Percentiles rank a stretch among this genome's conserved stretches.
Evolutionary conservation across 345 rosid genomes (phyloP).

Genomic region (rapeseed (Brassica napus)): DNA sequence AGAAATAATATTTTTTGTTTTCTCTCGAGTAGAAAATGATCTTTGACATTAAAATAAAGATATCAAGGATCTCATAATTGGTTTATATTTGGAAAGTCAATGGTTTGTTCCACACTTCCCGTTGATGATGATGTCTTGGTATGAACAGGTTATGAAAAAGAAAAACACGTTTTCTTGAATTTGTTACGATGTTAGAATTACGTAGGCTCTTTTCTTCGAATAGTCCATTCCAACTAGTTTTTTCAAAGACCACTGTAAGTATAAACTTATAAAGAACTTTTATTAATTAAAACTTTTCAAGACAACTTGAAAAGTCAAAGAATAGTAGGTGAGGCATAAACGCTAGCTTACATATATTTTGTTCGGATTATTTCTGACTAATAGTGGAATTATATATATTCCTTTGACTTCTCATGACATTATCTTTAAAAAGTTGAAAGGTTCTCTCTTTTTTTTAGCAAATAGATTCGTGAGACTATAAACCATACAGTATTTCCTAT

Average conservation of each 20-base stretch:
- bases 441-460: neutral
- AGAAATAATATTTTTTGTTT: neutral
- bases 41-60: neutral
- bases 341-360: neutral
- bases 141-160: neutral
- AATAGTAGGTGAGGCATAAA: neutral
- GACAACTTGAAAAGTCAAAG: neutral
- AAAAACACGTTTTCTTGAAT: neutral
- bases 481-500: neutral
- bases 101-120: neutral
- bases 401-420: neutral
- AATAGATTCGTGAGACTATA: neutral
- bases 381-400: neutral
- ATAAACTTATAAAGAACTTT: neutral
- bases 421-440: neutral
- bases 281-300: neutral
- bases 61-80: slow-evolving; percentile 5
- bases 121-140: neutral
- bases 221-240: neutral
- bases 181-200: neutral
- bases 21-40: neutral
- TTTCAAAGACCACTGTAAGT: neutral
- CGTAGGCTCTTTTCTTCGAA: neutral
- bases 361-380: neutral
- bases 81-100: slow-evolving; percentile 19